phyloP scores from a whole-genome alignment of 1,139 yeast genomes.

The Geotrichum fermentans region DNA sequence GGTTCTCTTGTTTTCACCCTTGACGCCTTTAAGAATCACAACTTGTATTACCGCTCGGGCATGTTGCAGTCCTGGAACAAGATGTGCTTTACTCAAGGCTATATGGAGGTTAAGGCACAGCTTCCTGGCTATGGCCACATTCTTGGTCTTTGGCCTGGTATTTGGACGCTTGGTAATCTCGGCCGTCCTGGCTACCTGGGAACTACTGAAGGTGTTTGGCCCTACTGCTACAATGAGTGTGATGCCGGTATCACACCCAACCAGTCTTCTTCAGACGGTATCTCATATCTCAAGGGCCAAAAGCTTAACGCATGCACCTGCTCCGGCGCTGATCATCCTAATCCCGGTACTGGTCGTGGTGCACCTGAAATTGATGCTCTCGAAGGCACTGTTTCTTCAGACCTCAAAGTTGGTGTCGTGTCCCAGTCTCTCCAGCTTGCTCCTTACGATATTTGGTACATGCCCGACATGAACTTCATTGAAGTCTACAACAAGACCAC shows the following conservation, averaged over 20 bases:
- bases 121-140: conserved; percentile 67
- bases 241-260: conserved; percentile 90
- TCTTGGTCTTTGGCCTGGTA: conserved; percentile 84
- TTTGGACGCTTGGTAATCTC: conserved; percentile 83
- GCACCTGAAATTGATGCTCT: conserved; percentile 86
- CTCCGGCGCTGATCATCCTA: conserved; percentile 73
- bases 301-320: conserved; percentile 65
- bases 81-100: conserved; percentile 74
- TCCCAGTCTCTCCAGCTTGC: conserved; percentile 83
- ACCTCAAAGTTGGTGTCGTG: conserved; percentile 50
- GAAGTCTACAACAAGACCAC: conserved; percentile 57
- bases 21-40: conserved; percentile 71
- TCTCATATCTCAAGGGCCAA: conserved; percentile 76
- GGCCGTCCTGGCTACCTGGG: conserved; percentile 82
- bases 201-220: conserved; percentile 84
- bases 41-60: conserved; percentile 71
- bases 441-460: conserved; percentile 81
- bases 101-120: conserved; percentile 61
- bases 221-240: conserved; percentile 74
- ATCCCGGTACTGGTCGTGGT: conserved; percentile 73
- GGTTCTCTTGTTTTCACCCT: conserved; percentile 61
- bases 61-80: conserved; percentile 86
- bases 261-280: conserved; percentile 77
- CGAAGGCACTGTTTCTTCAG: conserved; percentile 61
- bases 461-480: conserved; percentile 70